Evolutionary conservation across 345 rosid genomes (phyloP).

Genomic region (Excoecaria agallocha): DNA sequence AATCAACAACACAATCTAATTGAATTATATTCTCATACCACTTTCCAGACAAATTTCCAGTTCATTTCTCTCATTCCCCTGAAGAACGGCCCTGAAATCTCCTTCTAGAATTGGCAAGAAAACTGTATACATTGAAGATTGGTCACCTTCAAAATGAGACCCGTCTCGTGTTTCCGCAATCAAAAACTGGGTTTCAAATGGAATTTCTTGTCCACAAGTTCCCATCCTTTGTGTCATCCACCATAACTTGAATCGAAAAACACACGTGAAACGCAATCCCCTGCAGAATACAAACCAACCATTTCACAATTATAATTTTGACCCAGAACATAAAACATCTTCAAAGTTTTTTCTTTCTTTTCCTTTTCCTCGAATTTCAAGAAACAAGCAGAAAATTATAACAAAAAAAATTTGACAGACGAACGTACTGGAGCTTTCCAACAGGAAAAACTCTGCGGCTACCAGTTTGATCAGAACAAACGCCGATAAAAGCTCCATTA

Average conservation of each 20-base stretch:
- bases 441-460: slow-evolving; percentile 55
- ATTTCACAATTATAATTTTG: not conserved
- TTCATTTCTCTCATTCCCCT: slow-evolving; percentile 56
- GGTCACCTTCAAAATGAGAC: slow-evolving; percentile 40
- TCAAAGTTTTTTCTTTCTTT: not conserved
- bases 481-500: slow-evolving; percentile 64
- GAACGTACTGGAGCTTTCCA: slow-evolving; percentile 55
- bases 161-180: slow-evolving; percentile 46
- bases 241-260: slow-evolving; percentile 70
- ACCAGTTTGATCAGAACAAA: slow-evolving; percentile 44
- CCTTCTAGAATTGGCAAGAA: slow-evolving; percentile 66
- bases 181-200: slow-evolving; percentile 65
- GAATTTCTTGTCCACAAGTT: slow-evolving; percentile 49
- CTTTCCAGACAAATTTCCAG: slow-evolving; percentile 69
- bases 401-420: not conserved
- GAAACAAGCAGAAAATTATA: not conserved
- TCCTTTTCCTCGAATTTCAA: not conserved
- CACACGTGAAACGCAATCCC: slow-evolving; percentile 63
- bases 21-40: slow-evolving; percentile 27
- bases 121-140: slow-evolving; percentile 39
- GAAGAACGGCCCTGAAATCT: slow-evolving; percentile 65
- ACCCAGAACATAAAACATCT: not conserved
- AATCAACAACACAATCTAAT: not conserved
- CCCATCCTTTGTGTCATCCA: slow-evolving; percentile 86
- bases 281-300: slow-evolving; percentile 26